These are phyloP conservation scores for Amanita pseudoporphyria DNA, from an alignment of 768 basidiomycete species.

Conservation along the genomic window DNA sequence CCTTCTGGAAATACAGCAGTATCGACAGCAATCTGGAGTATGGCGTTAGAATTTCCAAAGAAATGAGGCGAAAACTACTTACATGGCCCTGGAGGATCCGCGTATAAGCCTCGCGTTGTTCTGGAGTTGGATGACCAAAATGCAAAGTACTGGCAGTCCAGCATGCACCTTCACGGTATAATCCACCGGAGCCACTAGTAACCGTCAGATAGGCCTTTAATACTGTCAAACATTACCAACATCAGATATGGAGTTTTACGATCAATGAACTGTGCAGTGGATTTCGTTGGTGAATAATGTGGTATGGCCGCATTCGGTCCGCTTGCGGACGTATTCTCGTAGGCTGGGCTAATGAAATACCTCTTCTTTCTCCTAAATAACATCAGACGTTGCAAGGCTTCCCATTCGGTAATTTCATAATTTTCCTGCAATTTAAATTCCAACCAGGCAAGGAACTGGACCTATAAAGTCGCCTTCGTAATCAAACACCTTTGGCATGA, in stretches of 20 bases:
- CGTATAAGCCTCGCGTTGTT: slow-evolving; percentile 87
- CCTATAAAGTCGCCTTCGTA: slow-evolving; percentile 23
- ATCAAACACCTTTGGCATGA: slow-evolving; percentile 4
- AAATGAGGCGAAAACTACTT: slow-evolving; percentile 23
- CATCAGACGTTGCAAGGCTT: slow-evolving; percentile 77
- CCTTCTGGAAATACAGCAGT: slow-evolving; percentile 85
- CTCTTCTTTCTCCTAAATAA: slow-evolving; percentile 64
- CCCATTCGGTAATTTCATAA: slow-evolving; percentile 85
- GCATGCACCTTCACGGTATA: slow-evolving; percentile 85
- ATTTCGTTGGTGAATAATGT: slow-evolving; percentile 78
- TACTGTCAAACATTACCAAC: slow-evolving; percentile 33
- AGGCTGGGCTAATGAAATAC: slow-evolving; percentile 77
- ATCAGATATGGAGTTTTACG: slow-evolving; percentile 81
- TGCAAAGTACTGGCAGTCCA: slow-evolving; percentile 77
- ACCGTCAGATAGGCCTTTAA: slow-evolving; percentile 4
- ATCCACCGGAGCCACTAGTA: slow-evolving; percentile 82
- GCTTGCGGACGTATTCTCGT: slow-evolving; percentile 82
- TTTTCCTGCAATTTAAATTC: slow-evolving; percentile 69
- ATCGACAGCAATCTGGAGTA: slow-evolving; percentile 76
- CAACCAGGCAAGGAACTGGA: slow-evolving; percentile 85
- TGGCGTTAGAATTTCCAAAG: slow-evolving; percentile 7
- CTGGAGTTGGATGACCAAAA: slow-evolving; percentile 76
- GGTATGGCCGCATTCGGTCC: slow-evolving; percentile 92
- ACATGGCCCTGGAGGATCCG: slow-evolving; percentile 95
- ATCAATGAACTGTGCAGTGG: slow-evolving; percentile 63